Base-by-base conservation (phyloP, 306 rosid genomes). In the Cyclanthera cordifolia region DNA sequence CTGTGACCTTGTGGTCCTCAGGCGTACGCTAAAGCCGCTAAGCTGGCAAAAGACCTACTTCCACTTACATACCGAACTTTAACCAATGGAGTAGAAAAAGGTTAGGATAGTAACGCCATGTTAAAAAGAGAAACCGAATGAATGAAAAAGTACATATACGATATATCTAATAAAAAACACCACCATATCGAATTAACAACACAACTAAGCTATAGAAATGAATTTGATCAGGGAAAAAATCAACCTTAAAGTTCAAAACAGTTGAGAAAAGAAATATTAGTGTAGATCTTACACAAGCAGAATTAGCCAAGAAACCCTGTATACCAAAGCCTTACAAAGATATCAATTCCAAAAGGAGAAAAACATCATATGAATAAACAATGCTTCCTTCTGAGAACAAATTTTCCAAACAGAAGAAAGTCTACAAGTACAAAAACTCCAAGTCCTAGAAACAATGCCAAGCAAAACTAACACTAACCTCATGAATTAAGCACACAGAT, bases 401-500 rank as follows among this genome's bases (percentile, higher is more conserved):
- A 24, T 12, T 65, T 65, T 64, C 53, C 70, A 65, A 43, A 45
- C 53, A 45, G 37, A 65, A 21, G 53, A 65, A 65, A 13, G 70
- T 2, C 21, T 43, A 47, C 53, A 21, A 41, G 14, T 45, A 34
- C 51, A 65, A 43, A 43, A 65, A 14, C 53, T 65, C 53, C 37
- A 41, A 65, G 52, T 21, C 21, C 68, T 37, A 39, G 48, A 61
- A 61, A 65, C 2, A 65, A 43, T 43, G 53, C 39, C 5, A 24
- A 15, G 4, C n/a, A 66, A 24, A 47, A 66, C 71, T 66, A 66
- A 66, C 43, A 66, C 55, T 47, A 52, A 69, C 61, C 73, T 69
- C 50, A 13, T 51, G 47, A n/a, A 69, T 15, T 69, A 51, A 69
- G 49, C 10, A 48, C 60, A 37, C 60, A 47, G 25, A 73, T 15